Base-by-base conservation (phyloP, 164 flowering plant species). In the Magnolia officinalis region DNA sequence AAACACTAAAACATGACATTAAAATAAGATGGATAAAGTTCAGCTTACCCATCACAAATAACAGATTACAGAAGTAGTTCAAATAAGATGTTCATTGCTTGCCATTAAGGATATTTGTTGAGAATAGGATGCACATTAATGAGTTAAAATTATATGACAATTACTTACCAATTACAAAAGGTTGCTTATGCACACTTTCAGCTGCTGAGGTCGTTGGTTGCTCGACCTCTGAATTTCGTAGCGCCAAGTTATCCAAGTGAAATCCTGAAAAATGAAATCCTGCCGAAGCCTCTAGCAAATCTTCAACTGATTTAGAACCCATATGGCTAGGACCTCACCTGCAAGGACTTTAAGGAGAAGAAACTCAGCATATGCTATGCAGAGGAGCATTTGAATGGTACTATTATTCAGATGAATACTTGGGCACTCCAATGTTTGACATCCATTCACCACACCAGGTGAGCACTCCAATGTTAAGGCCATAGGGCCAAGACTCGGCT, bases 181-280 rank as follows among this genome's bases (percentile, higher is more conserved):
- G 99, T 61, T 93, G 92, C 76, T 81, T 87, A 67, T 77, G 79
- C 78, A 86, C 77, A 75, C 80, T 76, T 74, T 85, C 89, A 75
- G 88, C 67, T 6, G 84, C 77, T n/a, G 97, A 89, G 24, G 91
- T 84, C 63, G 92, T 84, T 66, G 88, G 84, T 70, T 82, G 88
- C 71, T 82, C 95, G 49, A 67, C 82, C 66, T 75, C 82, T 71
- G 83, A 79, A 81, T 77, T 82, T 76, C 83, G 81, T 67, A 63
- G 72, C 63, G 82, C 84, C 77, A 82, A 76, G 59, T 85, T 88
- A 82, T 91, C 78, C 87, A 92, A 78, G 75, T 89, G 97, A 79
- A 93, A 88, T 31, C 99, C 98, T 76, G 99, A 96, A 84, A 89
- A 96, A 84, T 96, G 99, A 71, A 81, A 92, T 51, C 91, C 91